Evolutionary conservation across 1,284 basidiomycete genomes (phyloP), one percentile per base, ranked within the genome.

Genomic region (Tylopilus sp.): DNA sequence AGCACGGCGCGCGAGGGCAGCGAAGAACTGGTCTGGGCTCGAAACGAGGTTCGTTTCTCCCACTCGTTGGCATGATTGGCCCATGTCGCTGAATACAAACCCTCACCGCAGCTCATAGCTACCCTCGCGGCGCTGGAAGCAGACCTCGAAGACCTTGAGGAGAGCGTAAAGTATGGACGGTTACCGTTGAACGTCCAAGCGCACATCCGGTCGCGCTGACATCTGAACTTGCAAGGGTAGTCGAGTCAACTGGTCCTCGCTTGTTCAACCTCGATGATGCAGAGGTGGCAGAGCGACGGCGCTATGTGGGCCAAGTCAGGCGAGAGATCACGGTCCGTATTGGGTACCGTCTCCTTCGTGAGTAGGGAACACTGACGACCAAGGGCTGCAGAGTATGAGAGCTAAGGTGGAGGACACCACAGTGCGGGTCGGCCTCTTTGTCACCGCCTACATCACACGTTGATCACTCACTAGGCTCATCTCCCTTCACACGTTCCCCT

Each of bases 81-180:
- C 21, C 6, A 34, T 8, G 16, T 18, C 2, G 16, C 16, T 34
- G 16, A 34, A 16, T 34, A 34, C 18, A 18, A 16, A 16, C 16
- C 4, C 9, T 11, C 33, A 1, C 12, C 35, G 18, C 58, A 94
- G 82, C 71, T 95, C 43, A 84, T 84, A 64, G 82, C 82, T 0
- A 87, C 87, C 2, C 75, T 96, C 9, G 77, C 81, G 2, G 71
- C 84, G 1, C 71, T 96, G 28, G 89, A 92, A 62, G 83, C 87
- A 0, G 92, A 96, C 69, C 64, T 94, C 25, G 88, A 92, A 53
- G 92, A 92, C 61, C 69, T 96, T 18, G 92, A 94, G 46, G 90
- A 92, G 62, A 92, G 89, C 57, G 91, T 96, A 25, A 83, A 81
- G 79, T 89, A 66, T 54, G 78, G 16, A 3, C 35, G 33, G 23